phyloP scores from a whole-genome alignment of 2,329 filamentous ascomycete species.

The Stemphylium vesicarium region DNA sequence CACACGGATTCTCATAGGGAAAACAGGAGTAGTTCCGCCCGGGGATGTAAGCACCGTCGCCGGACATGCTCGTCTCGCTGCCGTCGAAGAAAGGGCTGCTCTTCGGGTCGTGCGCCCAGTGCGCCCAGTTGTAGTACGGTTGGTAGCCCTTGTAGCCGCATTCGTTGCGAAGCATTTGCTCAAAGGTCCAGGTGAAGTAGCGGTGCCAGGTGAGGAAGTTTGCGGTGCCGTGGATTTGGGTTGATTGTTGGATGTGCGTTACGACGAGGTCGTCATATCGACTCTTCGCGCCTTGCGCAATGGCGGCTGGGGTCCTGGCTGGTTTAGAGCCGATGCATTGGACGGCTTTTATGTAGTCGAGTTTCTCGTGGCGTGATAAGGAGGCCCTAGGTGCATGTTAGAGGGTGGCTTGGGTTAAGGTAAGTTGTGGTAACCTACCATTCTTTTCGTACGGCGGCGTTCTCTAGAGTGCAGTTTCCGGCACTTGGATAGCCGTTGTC shows the following conservation, averaged over 20 bases:
- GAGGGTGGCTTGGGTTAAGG: not conserved
- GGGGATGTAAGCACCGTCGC: constrained; percentile 51
- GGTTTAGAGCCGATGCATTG: constrained; percentile 34
- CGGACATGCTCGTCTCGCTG: constrained; percentile 54
- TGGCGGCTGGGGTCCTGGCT: constrained; percentile 25
- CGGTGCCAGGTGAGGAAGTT: constrained; percentile 49
- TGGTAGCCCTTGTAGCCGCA: constrained; percentile 51
- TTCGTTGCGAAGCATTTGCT: constrained; percentile 49
- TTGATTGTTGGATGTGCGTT: constrained; percentile 41
- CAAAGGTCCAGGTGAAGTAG: constrained; percentile 51
- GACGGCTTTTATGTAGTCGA: constrained; percentile 40
- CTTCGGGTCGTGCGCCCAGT: constrained; percentile 51
- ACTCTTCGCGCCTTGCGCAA: constrained; percentile 34
- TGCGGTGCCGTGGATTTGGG: constrained; percentile 38
- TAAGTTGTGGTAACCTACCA: constrained; percentile 44
- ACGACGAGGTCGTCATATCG: constrained; percentile 44
- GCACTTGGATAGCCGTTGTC: constrained; percentile 30
- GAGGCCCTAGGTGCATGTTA: constrained; percentile 19
- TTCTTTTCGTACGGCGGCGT: constrained; percentile 51
- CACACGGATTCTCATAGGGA: constrained; percentile 14
- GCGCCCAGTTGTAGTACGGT: constrained; percentile 61
- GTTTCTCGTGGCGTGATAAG: constrained; percentile 25
- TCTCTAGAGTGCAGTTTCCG: constrained; percentile 46
- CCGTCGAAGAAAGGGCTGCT: constrained; percentile 63
- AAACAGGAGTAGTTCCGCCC: constrained; percentile 38